Evolutionary conservation across 441 rosid species (phyloP).

Genomic region (Macaranga tanarius): DNA sequence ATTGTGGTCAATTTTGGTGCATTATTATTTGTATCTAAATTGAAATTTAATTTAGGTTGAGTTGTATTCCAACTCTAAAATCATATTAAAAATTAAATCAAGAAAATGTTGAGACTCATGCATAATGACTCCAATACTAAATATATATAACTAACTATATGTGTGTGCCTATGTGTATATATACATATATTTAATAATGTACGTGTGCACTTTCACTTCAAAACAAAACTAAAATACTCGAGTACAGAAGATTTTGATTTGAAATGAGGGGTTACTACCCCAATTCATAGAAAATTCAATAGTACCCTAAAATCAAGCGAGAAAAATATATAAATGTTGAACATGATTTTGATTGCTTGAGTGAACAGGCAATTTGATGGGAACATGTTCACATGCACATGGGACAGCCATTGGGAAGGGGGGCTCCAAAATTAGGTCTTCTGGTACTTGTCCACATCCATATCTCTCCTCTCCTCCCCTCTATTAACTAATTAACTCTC

Average conservation of each 20-base stretch:
- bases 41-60: too few relatives aligned
- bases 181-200: too few relatives aligned
- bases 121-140: too few relatives aligned
- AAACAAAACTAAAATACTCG: not conserved
- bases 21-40: too few relatives aligned
- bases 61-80: too few relatives aligned
- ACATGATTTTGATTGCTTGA: constrained; percentile 17
- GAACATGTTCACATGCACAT: constrained; percentile 42
- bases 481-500: too few relatives aligned
- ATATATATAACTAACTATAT: too few relatives aligned
- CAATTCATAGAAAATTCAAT: not conserved
- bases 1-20: too few relatives aligned
- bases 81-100: too few relatives aligned
- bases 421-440: constrained; percentile 30
- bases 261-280: not conserved
- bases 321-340: not conserved
- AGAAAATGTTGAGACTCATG: too few relatives aligned
- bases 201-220: not conserved
- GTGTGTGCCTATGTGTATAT: too few relatives aligned
- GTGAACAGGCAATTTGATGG: constrained; percentile 27
- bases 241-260: not conserved
- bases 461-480: not conserved
- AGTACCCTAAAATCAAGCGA: not conserved
- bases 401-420: constrained; percentile 35
- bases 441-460: constrained; percentile 39